Evolutionary conservation across 2,329 filamentous ascomycete genomes (phyloP), one percentile per base, ranked within the genome.

Genomic region (Colletotrichum sublineola): DNA sequence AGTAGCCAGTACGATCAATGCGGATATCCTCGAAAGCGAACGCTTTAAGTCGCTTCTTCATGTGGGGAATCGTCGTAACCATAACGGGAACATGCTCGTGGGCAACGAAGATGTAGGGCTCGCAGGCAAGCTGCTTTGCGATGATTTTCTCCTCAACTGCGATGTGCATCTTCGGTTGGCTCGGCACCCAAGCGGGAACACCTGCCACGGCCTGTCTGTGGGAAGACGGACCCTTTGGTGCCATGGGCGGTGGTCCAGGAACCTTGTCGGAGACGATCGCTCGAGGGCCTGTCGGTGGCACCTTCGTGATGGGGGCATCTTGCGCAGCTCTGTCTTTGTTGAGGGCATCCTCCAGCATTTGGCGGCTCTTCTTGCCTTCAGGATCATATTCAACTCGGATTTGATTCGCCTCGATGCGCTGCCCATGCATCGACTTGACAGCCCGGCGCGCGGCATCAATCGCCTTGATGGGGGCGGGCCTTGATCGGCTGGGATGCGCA

Each of bases 31-130:
- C 91, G 82, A 95, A 94, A 71, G 90, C 87, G 80, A 93, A 97
- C 63, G 91, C 90, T 81, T 96, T 96, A 66, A 98, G 86, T 63
- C 96, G 90, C 81, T 96, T 97, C 83, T 94, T 94, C 84, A 99
- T 88, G 83, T 99, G 96, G 5, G 93, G 91, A 68, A 98, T 90
- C 1, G 96, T 98, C 33, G 94, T 93, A 42, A 89, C 88, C 78
- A 98, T 90, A 15, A 97, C 93, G 1, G 96, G 96, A 1, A 99
- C 96, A 76, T 93, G 95, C 72, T 91, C 89, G 76, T 94, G 90
- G n/a, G 94, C 88, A 69, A 99, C 92, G 79, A 97, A 98, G 48
- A 98, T 91, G 79, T 97, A 98, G 0, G 96, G 96, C 71, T 94
- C 91, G 63, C 91, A 89, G 78, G 92, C 91, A 63, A 98, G 89